Evolutionary conservation across 2,329 filamentous ascomycete genomes (phyloP).

Genomic region (Rhinocladiella similis): DNA sequence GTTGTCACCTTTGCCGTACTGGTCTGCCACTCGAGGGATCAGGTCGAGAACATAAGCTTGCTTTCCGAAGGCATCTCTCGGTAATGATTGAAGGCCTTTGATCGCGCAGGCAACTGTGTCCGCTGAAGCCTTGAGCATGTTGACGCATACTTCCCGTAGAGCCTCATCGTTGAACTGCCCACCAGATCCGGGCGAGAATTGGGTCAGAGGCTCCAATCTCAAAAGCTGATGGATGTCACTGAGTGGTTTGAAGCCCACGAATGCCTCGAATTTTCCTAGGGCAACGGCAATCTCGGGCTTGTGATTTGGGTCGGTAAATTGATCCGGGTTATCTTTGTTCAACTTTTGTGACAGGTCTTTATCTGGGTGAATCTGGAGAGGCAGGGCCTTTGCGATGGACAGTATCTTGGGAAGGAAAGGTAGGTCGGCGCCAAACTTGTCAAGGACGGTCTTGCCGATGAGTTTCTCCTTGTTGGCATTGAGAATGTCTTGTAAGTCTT

Average conservation of each 20-base stretch:
- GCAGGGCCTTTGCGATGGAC: slow-evolving; percentile 73
- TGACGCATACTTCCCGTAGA: slow-evolving; percentile 57
- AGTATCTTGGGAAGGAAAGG: slow-evolving; percentile 76
- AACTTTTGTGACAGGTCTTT: slow-evolving; percentile 65
- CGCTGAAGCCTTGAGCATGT: slow-evolving; percentile 56
- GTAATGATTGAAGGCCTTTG: slow-evolving; percentile 50
- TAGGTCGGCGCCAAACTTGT: slow-evolving; percentile 64
- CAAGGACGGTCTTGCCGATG: slow-evolving; percentile 61
- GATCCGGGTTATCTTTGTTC: slow-evolving; percentile 62
- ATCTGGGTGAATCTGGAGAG: slow-evolving; percentile 73
- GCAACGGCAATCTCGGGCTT: slow-evolving; percentile 79
- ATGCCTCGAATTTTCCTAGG: slow-evolving; percentile 70
- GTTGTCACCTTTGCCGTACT: slow-evolving; percentile 65
- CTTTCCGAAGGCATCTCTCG: slow-evolving; percentile 50
- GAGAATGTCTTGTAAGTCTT: slow-evolving; percentile 65
- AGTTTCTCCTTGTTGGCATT: slow-evolving; percentile 62
- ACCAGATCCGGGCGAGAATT: slow-evolving; percentile 40
- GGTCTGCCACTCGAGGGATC: slow-evolving; percentile 62
- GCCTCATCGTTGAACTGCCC: slow-evolving; percentile 58
- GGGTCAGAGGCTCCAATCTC: slow-evolving; percentile 52
- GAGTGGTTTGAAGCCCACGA: slow-evolving; percentile 72
- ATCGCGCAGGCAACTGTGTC: slow-evolving; percentile 55
- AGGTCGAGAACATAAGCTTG: slow-evolving; percentile 64
- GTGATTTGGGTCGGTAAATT: slow-evolving; percentile 72
- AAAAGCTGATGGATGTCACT: slow-evolving; percentile 61